Conservation (phyloP, 768 basidiomycete species). For the Hebeloma cylindrosporum region DNA sequence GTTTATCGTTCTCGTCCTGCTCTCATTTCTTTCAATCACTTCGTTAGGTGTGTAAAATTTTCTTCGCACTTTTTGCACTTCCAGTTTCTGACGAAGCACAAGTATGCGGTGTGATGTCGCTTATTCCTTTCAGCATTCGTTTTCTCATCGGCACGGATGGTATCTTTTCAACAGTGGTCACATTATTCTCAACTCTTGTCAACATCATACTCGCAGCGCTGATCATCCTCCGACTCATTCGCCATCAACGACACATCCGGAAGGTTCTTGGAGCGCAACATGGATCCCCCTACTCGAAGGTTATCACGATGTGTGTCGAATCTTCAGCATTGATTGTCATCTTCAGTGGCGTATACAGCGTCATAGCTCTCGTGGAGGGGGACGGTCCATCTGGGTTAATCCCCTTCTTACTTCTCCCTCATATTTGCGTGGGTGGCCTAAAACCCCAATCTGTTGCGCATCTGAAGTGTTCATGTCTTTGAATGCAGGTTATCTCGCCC, state of each 20-base stretch:
- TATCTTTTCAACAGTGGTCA: no score
- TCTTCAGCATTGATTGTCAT: conserved; percentile 16
- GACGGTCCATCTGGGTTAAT: conserved; percentile 5
- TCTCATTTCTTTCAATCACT: conserved; percentile 2
- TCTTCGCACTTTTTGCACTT: neutral
- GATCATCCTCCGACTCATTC: conserved; percentile 12
- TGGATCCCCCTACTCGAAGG: conserved; percentile 6
- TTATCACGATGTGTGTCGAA: conserved; percentile 17
- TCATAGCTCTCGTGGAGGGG: conserved; percentile 5
- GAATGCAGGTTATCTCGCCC: conserved; percentile 10
- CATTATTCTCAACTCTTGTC: conserved; percentile 9
- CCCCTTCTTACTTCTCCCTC: conserved; percentile 10
- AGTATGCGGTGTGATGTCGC: no score
- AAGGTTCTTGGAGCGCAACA: conserved; percentile 4
- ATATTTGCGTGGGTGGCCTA: conserved; percentile 11
- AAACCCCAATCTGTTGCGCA: neutral
- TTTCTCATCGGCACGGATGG: no score
- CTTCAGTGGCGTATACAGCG: conserved; percentile 6
- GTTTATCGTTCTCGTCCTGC: conserved; percentile 1
- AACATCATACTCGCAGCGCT: conserved; percentile 12
- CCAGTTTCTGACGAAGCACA: neutral
- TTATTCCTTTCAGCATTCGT: no score
- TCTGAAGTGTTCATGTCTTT: neutral
- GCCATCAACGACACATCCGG: conserved; percentile 8
- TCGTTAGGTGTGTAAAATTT: neutral